phyloP scores from a whole-genome alignment of 495 filamentous ascomycete species.

The Mytilinidion resinicola region DNA sequence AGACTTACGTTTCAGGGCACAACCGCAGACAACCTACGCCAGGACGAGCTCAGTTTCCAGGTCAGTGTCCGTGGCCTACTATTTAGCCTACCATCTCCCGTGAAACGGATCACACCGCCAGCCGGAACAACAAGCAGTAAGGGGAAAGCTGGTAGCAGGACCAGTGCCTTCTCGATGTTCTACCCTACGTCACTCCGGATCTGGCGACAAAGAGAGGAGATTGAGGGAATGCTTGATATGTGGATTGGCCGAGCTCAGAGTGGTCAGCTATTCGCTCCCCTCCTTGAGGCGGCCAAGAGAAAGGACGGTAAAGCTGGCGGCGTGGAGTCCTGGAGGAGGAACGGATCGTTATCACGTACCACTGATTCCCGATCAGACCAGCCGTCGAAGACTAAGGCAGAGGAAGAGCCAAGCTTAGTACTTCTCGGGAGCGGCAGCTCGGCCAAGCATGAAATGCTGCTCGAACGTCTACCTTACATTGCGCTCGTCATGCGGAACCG shows the following conservation, averaged over 20 bases:
- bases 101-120: slow-evolving; percentile 53
- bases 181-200: slow-evolving; percentile 74
- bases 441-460: slow-evolving; percentile 64
- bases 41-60: slow-evolving; percentile 90
- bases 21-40: slow-evolving; percentile 66
- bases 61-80: slow-evolving; percentile 75
- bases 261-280: slow-evolving; percentile 14
- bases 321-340: slow-evolving; percentile 33
- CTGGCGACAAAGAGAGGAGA: slow-evolving; percentile 71
- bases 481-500: slow-evolving; percentile 47
- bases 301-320: slow-evolving; percentile 8
- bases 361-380: neutral
- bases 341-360: slow-evolving; percentile 10
- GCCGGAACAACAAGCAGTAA: slow-evolving; percentile 30
- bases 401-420: slow-evolving; percentile 31
- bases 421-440: slow-evolving; percentile 50
- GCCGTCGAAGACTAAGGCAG: neutral
- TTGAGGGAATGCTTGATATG: slow-evolving; percentile 61
- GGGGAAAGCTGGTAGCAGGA: slow-evolving; percentile 35
- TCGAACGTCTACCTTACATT: slow-evolving; percentile 83
- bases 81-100: slow-evolving; percentile 76
- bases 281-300: neutral
- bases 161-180: slow-evolving; percentile 74
- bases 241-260: slow-evolving; percentile 48
- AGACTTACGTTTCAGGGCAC: slow-evolving; percentile 38